Base-by-base conservation (phyloP, 352 stramenopile genomes). In the Phytophthora multivora region DNA sequence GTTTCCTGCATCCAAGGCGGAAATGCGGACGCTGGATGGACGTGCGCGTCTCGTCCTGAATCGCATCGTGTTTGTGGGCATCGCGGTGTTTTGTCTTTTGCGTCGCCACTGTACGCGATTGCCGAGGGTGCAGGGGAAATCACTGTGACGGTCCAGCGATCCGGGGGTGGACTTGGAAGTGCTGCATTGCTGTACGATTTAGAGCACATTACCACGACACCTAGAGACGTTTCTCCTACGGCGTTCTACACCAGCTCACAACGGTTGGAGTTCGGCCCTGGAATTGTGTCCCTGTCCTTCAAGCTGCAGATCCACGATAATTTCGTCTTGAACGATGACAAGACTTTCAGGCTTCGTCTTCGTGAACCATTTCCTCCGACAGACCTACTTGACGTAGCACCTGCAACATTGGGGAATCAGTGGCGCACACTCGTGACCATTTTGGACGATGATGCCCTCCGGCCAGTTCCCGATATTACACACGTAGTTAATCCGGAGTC, bases 241-340 rank as follows among this genome's bases (percentile, higher is more conserved):
- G 86, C 90, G 23, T 86, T 86, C 54, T 98, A 98, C 64, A 98
- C 93, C 12, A 83, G 73, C 42, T 80, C 72, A 23, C 86, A 90
- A 66, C 77, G 66, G 30, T 64, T 98, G 7, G 64, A 80, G 26
- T 98, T 98, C 56, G 61, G 58, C 0, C 73, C 79, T 13, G 91
- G 88, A 5, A 79, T 97, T 18, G 76, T 98, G 15, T 76, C 88
- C 21, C 77, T 96, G 33, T 86, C 84, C 26, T 98, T 98, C 70
- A 63, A 91, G 23, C 54, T 98, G 19, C 93, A 90, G 16, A 96
- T 98, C 53, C 90, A 98, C 59, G 92, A 98, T 54, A 90, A 98
- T 53, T 82, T 86, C 26, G 39, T 84, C 26, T 53, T 83, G 2
- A 84, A 97, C 25, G 66, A 42, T 5, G 66, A 95, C 51, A 85